Conservation (phyloP, 208 protist genomes). For the Histomonas meleagridis region DNA sequence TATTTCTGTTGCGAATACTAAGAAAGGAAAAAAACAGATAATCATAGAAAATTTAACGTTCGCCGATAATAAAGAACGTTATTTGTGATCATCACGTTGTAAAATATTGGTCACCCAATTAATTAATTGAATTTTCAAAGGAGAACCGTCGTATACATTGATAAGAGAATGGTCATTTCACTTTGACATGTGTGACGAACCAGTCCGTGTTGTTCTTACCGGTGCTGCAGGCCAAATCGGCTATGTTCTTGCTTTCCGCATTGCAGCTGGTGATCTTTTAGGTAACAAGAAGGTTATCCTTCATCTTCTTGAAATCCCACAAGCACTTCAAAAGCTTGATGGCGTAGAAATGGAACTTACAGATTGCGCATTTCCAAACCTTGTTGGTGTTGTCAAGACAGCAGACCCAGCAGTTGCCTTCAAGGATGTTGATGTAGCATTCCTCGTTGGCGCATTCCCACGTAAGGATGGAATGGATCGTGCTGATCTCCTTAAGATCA, state of each 20-base stretch:
- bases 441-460: constrained; percentile 67
- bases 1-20: background rate
- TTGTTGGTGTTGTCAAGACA: background rate
- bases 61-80: too few species aligned
- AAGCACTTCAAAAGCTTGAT: constrained; percentile 48
- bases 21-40: background rate
- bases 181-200: background rate
- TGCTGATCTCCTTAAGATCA: constrained; percentile 77
- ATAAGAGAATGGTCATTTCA: background rate
- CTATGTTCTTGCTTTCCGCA: constrained; percentile 73
- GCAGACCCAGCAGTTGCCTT: background rate
- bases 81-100: too few species aligned
- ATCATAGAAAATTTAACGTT: too few species aligned
- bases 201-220: constrained; percentile 66
- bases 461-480: constrained; percentile 78
- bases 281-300: constrained; percentile 70
- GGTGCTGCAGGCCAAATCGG: constrained; percentile 86
- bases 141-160: too few species aligned
- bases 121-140: too few species aligned
- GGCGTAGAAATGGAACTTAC: constrained; percentile 55
- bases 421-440: constrained; percentile 49
- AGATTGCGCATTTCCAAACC: constrained; percentile 51
- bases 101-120: too few species aligned
- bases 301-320: constrained; percentile 68
- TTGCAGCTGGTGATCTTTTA: constrained; percentile 73